phyloP scores from a whole-genome alignment of 345 rosid genomes.

The Microthlaspi erraticum region DNA sequence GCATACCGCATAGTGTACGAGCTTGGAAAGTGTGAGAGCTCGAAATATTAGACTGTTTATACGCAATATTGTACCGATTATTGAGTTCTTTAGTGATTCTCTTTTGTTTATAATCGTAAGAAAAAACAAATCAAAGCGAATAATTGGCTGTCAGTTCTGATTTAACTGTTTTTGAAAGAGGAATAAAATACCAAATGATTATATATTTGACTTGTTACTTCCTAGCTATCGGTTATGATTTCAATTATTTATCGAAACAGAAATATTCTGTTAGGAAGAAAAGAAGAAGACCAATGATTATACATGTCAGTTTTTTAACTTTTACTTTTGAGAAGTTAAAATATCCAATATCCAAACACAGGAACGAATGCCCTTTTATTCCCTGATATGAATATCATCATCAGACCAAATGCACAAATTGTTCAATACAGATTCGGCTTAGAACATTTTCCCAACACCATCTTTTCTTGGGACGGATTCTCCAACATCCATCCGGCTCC shows the following conservation, averaged over 20 bases:
- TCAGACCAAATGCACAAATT: constrained; percentile 26
- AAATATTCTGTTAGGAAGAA: background rate
- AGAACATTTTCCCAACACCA: constrained; percentile 87
- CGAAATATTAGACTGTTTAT: background rate
- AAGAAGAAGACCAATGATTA: background rate
- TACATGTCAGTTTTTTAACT: background rate
- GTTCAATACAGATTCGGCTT: constrained; percentile 37
- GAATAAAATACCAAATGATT: background rate
- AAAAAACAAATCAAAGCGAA: background rate
- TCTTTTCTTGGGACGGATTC: constrained; percentile 75
- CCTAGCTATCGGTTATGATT: background rate
- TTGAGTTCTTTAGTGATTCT: background rate
- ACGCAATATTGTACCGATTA: background rate
- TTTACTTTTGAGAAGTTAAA: background rate
- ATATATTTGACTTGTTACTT: background rate
- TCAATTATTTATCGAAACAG: background rate
- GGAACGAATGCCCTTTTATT: constrained; percentile 14
- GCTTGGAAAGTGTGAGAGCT: background rate
- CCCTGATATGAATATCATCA: constrained; percentile 12
- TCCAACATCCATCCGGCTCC: constrained; percentile 75
- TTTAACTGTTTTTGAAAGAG: background rate
- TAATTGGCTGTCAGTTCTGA: background rate
- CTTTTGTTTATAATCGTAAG: background rate
- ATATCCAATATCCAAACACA: constrained; percentile 16
- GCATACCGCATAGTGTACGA: no score